Evolutionary conservation across 345 rosid species (phyloP).

Genomic region (Erysimum cheiranthoides): DNA sequence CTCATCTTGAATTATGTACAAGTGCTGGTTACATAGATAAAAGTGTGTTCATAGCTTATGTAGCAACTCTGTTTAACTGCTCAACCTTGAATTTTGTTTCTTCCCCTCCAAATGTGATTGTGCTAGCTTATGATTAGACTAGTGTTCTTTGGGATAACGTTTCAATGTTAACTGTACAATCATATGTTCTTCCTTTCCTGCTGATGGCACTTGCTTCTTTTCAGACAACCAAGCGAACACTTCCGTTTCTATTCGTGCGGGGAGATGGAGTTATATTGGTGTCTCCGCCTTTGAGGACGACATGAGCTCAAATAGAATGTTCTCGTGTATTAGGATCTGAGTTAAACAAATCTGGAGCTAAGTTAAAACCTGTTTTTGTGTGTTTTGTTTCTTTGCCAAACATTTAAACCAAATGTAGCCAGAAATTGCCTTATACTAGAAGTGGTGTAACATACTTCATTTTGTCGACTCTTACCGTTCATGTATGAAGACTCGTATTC

Average conservation of each 20-base stretch:
- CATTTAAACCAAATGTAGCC: background rate
- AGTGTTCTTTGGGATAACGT: background rate
- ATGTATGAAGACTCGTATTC: background rate
- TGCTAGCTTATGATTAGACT: conserved; percentile 10
- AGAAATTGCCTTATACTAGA: conserved; percentile 9
- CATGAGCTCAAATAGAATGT: background rate
- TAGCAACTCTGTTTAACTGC: background rate
- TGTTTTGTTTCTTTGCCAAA: background rate
- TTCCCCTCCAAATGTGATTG: background rate
- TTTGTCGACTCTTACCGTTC: background rate
- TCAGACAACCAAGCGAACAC: conserved; percentile 78
- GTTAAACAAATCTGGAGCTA: background rate
- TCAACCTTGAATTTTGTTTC: background rate
- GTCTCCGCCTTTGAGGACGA: conserved; percentile 63
- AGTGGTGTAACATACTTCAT: background rate
- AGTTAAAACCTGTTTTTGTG: background rate
- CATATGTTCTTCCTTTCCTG: background rate
- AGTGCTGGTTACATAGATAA: background rate
- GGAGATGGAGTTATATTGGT: conserved; percentile 97
- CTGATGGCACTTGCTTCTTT: conserved; percentile 15
- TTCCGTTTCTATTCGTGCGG: conserved; percentile 89
- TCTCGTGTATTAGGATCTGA: background rate
- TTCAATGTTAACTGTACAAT: background rate
- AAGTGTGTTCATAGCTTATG: background rate
- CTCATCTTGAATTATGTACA: background rate